These are phyloP conservation scores for cucumber (Cucumis sativus) DNA, from an alignment of 306 rosid species.

Conservation along the genomic window Cucumber_9930_V3 NC_026660.2:672001-672500, in stretches of 20 bases:
- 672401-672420: slow-evolving; percentile 40
- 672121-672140: too few relatives aligned
- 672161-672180: background rate
- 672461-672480: slow-evolving; percentile 51
- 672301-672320: slow-evolving; percentile 23
- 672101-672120: background rate
- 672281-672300: slow-evolving; percentile 32
- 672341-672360: slow-evolving; percentile 49
- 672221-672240: slow-evolving; percentile 42
- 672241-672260: slow-evolving; percentile 39
- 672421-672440: slow-evolving; percentile 80
- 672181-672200: background rate
- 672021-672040: too few relatives aligned
- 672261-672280: slow-evolving; percentile 56
- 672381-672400: slow-evolving; percentile 45
- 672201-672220: slow-evolving; percentile 27
- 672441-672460: slow-evolving; percentile 64
- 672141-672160: background rate
- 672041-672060: too few relatives aligned
- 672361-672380: slow-evolving; percentile 49
- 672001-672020: background rate
- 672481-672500: slow-evolving; percentile 34
- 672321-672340: slow-evolving; percentile 47
- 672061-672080: too few relatives aligned
- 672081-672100: too few relatives aligned